Conservation (phyloP, 176 grass and related monocot species). For the Carex parvula region DNA sequence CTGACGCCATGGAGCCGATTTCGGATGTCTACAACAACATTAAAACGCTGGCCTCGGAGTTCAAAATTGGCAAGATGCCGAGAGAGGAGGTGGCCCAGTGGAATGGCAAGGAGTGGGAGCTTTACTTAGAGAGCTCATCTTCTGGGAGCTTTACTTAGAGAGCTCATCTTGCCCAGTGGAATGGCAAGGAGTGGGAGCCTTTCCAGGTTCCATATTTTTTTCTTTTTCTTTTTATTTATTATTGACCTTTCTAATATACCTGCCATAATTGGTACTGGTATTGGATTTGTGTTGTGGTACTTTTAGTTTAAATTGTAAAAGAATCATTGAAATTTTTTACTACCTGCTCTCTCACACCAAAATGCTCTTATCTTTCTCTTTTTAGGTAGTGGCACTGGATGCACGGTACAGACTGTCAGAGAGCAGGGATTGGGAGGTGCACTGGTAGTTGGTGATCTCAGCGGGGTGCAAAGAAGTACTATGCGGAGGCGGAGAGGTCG, state of each 20-base stretch:
- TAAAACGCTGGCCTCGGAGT: slow-evolving; percentile 58
- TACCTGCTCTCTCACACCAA: background rate
- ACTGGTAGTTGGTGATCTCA: slow-evolving; percentile 69
- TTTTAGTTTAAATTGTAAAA: slow-evolving; percentile 1
- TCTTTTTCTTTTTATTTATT: slow-evolving; percentile 8
- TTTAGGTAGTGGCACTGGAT: slow-evolving; percentile 68
- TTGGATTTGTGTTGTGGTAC: background rate
- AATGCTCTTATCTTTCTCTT: background rate
- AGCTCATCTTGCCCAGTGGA: slow-evolving; percentile 75
- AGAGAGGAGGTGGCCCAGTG: slow-evolving; percentile 81
- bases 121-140: slow-evolving; percentile 88
- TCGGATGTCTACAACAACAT: slow-evolving; percentile 80
- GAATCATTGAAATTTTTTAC: background rate
- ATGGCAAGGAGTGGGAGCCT: slow-evolving; percentile 81
- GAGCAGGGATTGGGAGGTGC: slow-evolving; percentile 69
- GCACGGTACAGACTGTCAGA: slow-evolving; percentile 69
- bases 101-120: slow-evolving; percentile 87
- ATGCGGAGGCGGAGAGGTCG: slow-evolving; percentile 58
- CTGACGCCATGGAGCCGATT: slow-evolving; percentile 91
- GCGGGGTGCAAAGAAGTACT: slow-evolving; percentile 71
- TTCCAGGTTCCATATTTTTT: slow-evolving; percentile 55
- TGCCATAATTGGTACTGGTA: background rate
- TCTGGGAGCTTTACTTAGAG: slow-evolving; percentile 92
- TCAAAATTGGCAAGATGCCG: slow-evolving; percentile 73
- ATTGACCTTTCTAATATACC: background rate